Conservation (phyloP, 106 monocot species). For the Apostasia shenzhenica region DNA sequence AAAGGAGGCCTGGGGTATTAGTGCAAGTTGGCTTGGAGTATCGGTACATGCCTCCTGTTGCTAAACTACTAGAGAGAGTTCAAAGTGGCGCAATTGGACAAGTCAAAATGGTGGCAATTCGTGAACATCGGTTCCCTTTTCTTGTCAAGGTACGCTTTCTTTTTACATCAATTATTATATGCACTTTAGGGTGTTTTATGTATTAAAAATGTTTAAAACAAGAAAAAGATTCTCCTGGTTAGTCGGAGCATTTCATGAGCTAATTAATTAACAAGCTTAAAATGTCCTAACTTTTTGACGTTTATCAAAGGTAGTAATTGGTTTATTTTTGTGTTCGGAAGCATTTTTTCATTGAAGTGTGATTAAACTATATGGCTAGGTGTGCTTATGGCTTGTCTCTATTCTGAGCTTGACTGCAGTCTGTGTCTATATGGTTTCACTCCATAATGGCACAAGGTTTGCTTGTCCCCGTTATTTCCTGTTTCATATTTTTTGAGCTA, state of each 20-base stretch:
- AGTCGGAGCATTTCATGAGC: background rate
- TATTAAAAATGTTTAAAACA: background rate
- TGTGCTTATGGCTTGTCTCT: background rate
- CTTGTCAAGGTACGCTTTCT: conserved; percentile 70
- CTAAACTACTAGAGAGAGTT: conserved; percentile 70
- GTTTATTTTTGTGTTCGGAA: too few relatives aligned
- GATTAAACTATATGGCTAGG: background rate
- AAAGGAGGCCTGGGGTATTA: conserved; percentile 64
- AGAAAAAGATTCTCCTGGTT: background rate
- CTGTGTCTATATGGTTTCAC: background rate
- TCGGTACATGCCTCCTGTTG: conserved; percentile 96
- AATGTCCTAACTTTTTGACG: too few relatives aligned
- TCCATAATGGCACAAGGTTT: too few relatives aligned
- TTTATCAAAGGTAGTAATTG: too few relatives aligned
- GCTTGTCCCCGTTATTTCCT: too few relatives aligned
- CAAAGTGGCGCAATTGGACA: conserved; percentile 58
- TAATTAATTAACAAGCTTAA: background rate
- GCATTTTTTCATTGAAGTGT: too few relatives aligned
- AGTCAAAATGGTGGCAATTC: conserved; percentile 90
- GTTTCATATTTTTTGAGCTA: background rate
- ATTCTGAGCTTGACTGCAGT: background rate
- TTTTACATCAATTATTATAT: background rate
- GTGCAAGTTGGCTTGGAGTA: conserved; percentile 96
- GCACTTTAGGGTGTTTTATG: background rate
- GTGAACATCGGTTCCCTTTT: conserved; percentile 96